Evolutionary conservation across 805 yeast genomes (phyloP).

Genomic region (Lachancea waltii): DNA sequence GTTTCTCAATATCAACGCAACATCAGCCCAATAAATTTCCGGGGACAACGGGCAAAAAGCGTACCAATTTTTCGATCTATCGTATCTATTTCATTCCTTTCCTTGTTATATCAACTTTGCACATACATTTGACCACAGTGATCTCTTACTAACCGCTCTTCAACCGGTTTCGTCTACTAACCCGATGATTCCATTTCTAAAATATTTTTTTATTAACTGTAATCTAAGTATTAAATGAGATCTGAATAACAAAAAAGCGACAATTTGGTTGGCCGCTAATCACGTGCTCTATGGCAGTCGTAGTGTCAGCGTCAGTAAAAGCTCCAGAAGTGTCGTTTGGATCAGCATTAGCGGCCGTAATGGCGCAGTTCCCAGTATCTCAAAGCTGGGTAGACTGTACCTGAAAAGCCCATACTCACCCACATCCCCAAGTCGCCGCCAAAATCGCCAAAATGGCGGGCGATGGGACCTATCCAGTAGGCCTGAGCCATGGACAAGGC

Average conservation of each 20-base stretch:
- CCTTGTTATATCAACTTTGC: background rate
- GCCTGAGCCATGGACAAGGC: conserved; percentile 85
- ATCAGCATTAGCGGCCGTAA: conserved; percentile 38
- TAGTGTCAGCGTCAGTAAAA: conserved; percentile 11
- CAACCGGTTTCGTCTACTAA: background rate
- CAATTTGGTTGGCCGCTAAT: conserved; percentile 11
- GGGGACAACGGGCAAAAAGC: no score
- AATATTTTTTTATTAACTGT: no score
- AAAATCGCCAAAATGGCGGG: conserved; percentile 51
- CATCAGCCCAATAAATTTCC: no score
- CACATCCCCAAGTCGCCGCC: conserved; percentile 85
- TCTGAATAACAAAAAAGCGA: background rate
- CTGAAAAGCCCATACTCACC: conserved; percentile 66
- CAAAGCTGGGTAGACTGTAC: conserved; percentile 53
- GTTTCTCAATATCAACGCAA: no score
- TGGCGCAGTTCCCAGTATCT: conserved; percentile 58
- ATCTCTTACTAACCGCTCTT: conserved; percentile 1
- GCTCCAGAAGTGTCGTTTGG: conserved; percentile 13
- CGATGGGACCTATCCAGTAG: conserved; percentile 75
- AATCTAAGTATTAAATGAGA: no score
- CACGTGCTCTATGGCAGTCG: conserved; percentile 4
- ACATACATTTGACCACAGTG: conserved; percentile 2
- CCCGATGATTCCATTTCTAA: background rate
- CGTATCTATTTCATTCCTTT: background rate
- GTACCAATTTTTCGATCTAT: no score